phyloP scores from a whole-genome alignment of 2,329 filamentous ascomycete species.

The Clonostachys byssicola region DNA sequence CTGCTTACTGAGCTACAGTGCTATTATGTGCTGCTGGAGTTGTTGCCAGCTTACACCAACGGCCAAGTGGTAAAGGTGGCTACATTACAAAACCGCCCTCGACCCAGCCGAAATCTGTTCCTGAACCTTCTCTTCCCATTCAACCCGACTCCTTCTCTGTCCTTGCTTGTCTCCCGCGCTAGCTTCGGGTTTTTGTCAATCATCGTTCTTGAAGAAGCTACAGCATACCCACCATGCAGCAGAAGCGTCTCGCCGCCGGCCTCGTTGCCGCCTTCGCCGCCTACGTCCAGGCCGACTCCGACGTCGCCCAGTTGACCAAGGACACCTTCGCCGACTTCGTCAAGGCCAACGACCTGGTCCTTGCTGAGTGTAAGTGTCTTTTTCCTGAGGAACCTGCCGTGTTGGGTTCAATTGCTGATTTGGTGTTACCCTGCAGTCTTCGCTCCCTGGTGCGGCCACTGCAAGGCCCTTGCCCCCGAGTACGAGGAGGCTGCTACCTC shows the following conservation, averaged over 20 bases:
- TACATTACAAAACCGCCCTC: constrained; percentile 1
- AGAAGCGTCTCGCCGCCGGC: constrained; percentile 47
- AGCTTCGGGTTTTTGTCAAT: not conserved
- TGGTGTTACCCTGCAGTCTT: constrained; percentile 58
- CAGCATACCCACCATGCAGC: constrained; percentile 32
- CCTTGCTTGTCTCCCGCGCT: not conserved
- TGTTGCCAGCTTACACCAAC: too few species aligned
- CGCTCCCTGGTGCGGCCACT: constrained; percentile 96
- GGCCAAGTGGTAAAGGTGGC: constrained; percentile 1
- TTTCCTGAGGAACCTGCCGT: not conserved
- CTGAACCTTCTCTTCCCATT: not conserved
- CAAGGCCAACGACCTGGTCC: constrained; percentile 79
- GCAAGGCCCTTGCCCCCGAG: constrained; percentile 94
- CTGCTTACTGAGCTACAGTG: not conserved
- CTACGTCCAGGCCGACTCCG: constrained; percentile 64
- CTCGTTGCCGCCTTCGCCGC: constrained; percentile 51
- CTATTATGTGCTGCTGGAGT: not conserved
- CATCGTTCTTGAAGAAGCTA: not conserved
- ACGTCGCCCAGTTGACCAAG: constrained; percentile 80
- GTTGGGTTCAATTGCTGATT: not conserved
- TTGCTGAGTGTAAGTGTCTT: constrained; percentile 82
- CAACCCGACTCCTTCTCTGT: constrained; percentile 1
- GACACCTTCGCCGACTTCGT: constrained; percentile 87
- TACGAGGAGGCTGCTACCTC: constrained; percentile 83
- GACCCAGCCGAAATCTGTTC: not conserved